phyloP scores from a whole-genome alignment of 495 filamentous ascomycete genomes.

The Penicillium soppii region DNA sequence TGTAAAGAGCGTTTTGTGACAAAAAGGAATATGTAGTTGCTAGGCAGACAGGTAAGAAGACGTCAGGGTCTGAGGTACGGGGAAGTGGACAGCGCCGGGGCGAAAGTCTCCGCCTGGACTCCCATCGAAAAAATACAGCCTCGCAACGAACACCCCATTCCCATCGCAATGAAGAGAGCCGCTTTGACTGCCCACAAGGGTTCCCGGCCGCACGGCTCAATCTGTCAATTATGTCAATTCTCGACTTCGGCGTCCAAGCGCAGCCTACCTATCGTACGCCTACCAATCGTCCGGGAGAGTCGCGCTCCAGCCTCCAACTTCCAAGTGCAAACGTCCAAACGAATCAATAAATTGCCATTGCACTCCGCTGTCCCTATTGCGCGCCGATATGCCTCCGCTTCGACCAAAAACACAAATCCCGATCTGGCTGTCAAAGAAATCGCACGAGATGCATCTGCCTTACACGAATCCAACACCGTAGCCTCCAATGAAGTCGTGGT shows the following conservation, averaged over 20 bases:
- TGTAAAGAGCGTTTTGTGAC: slow-evolving; percentile 16
- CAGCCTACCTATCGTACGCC: slow-evolving; percentile 21
- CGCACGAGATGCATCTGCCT: slow-evolving; percentile 21
- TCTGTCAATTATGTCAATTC: slow-evolving; percentile 43
- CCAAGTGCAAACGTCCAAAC: slow-evolving; percentile 19
- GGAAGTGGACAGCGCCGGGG: slow-evolving; percentile 23
- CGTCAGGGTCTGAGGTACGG: slow-evolving; percentile 28
- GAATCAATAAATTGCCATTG: slow-evolving; percentile 1
- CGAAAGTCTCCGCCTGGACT: slow-evolving; percentile 30
- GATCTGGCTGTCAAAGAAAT: slow-evolving; percentile 28
- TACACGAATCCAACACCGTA: slow-evolving; percentile 34
- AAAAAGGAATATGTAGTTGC: slow-evolving; percentile 17
- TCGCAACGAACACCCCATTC: slow-evolving; percentile 4
- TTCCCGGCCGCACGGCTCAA: slow-evolving; percentile 19
- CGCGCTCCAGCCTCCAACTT: slow-evolving; percentile 5
- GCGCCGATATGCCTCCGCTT: slow-evolving; percentile 15
- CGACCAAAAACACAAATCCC: slow-evolving; percentile 4
- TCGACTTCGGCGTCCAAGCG: slow-evolving; percentile 22
- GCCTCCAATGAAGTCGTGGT: slow-evolving; percentile 42
- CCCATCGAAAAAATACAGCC: slow-evolving; percentile 22
- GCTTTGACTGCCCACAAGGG: slow-evolving; percentile 27
- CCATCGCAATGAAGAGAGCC: slow-evolving; percentile 35
- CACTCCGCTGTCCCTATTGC: not conserved
- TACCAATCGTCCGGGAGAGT: slow-evolving; percentile 7
- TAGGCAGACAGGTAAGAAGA: slow-evolving; percentile 29